Percentiles rank a stretch among this genome's conserved stretches.
Evolutionary conservation across 495 filamentous ascomycete species (phyloP).

Genomic region (Penicillium silybi): DNA sequence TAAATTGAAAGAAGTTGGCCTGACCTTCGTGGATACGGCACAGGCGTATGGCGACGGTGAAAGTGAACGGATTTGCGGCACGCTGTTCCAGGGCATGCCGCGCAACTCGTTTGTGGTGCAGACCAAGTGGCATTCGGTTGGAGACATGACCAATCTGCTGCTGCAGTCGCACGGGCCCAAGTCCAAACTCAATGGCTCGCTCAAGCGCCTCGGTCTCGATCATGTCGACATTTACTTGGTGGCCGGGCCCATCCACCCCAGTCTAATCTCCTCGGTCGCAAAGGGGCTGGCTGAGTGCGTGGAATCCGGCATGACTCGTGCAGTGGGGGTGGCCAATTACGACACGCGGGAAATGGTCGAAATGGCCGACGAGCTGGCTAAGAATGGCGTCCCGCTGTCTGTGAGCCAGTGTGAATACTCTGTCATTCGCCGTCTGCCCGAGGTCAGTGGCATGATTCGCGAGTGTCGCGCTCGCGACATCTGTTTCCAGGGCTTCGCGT

Average conservation of each 20-base stretch:
- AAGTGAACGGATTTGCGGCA: conserved; percentile 35
- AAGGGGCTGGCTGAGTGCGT: conserved; percentile 38
- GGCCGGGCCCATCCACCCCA: conserved; percentile 50
- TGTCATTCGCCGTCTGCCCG: conserved; percentile 20
- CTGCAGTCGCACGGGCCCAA: conserved; percentile 18
- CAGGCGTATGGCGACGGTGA: conserved; percentile 38
- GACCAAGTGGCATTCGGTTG: conserved; percentile 21
- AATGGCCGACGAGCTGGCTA: conserved; percentile 26
- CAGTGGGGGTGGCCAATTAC: conserved; percentile 43
- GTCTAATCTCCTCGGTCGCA: conserved; percentile 18
- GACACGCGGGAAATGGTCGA: conserved; percentile 35
- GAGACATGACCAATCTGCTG: conserved; percentile 12
- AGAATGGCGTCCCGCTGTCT: conserved; percentile 14
- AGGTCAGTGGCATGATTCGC: conserved; percentile 21
- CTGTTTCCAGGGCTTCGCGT: conserved; percentile 26
- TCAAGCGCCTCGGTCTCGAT: conserved; percentile 64
- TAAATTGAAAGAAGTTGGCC: conserved; percentile 19
- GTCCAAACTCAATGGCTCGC: conserved; percentile 21
- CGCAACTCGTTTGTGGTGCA: conserved; percentile 29
- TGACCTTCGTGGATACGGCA: conserved; percentile 41
- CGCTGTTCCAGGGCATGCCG: conserved; percentile 29
- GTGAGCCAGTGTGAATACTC: conserved; percentile 28
- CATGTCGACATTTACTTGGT: conserved; percentile 82
- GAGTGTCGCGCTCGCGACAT: conserved; percentile 21
- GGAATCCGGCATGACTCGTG: conserved; percentile 28